Percentiles rank a stretch among this genome's conserved stretches.
Evolutionary conservation across 768 basidiomycete genomes (phyloP).

Genomic region (Gautieria morchelliformis): DNA sequence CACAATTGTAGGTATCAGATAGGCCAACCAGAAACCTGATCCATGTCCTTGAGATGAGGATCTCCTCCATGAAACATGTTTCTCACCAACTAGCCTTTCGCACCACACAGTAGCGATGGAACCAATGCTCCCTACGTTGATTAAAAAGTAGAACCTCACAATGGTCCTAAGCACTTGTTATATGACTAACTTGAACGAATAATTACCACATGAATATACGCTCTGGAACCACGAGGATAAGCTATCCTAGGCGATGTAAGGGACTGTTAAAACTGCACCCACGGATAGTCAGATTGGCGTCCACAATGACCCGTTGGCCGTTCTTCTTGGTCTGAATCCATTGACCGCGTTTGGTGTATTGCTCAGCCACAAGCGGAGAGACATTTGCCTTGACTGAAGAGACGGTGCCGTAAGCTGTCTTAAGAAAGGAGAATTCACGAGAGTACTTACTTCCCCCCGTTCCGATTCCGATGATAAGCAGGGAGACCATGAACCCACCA

Average conservation of each 20-base stretch:
- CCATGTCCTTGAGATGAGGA: background rate
- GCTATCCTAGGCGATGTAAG: background rate
- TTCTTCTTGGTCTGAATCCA: slow-evolving; percentile 7
- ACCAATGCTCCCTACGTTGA: slow-evolving; percentile 2
- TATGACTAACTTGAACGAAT: background rate
- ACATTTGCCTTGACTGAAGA: slow-evolving; percentile 7
- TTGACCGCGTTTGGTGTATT: slow-evolving; percentile 6
- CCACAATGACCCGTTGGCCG: slow-evolving; percentile 4
- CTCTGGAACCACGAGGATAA: background rate
- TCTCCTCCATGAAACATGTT: background rate
- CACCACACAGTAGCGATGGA: slow-evolving; percentile 6
- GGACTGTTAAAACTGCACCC: background rate
- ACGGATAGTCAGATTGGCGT: slow-evolving; percentile 7
- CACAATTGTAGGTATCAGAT: slow-evolving; percentile 48
- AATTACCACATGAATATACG: slow-evolving; percentile 8
- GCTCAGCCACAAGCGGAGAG: slow-evolving; percentile 6
- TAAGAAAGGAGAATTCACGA: background rate
- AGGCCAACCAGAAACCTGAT: slow-evolving; percentile 58
- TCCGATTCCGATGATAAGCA: slow-evolving; percentile 7
- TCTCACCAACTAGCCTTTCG: slow-evolving; percentile 5
- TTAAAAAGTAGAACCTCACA: slow-evolving; percentile 6
- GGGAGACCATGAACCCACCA: slow-evolving; percentile 5
- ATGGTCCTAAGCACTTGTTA: background rate
- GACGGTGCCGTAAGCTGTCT: background rate
- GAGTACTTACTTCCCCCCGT: slow-evolving; percentile 6